These are phyloP conservation scores for Clonostachys sp. DNA, from an alignment of 2,329 filamentous ascomycete species.

Conservation along the genomic window DNA sequence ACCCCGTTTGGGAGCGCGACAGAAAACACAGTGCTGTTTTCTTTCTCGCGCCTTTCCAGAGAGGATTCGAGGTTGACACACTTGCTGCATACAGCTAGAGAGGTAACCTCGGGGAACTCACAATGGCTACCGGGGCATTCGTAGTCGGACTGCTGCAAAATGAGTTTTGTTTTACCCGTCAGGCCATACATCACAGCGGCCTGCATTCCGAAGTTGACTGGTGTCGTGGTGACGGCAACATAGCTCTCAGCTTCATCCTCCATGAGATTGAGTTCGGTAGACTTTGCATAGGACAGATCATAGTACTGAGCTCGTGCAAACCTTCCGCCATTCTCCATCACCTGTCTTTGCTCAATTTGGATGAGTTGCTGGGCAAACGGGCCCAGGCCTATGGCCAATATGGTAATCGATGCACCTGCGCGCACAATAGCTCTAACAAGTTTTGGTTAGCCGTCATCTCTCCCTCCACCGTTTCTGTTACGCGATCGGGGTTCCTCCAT, in stretches of 20 bases:
- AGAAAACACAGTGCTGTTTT: not conserved
- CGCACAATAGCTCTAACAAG: too few relatives aligned
- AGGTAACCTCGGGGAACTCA: not conserved
- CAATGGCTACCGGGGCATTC: not conserved
- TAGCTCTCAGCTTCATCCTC: too few relatives aligned
- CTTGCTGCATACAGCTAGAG: not conserved
- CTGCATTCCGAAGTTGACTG: not conserved
- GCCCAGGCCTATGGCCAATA: not conserved
- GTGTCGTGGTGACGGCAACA: not conserved
- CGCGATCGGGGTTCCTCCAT: too few relatives aligned
- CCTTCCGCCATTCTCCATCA: not conserved
- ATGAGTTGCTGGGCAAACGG: not conserved
- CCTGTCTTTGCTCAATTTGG: not conserved
- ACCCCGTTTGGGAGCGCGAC: not conserved
- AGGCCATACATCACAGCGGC: not conserved
- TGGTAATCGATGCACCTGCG: not conserved
- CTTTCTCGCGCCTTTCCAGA: not conserved
- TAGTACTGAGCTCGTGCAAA: not conserved
- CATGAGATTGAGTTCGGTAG: too few relatives aligned
- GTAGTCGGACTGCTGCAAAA: not conserved
- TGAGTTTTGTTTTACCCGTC: not conserved
- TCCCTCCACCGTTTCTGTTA: too few relatives aligned
- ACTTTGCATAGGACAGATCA: not conserved
- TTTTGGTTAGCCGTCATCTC: too few relatives aligned
- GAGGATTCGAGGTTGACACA: not conserved